Conservation (phyloP, 768 basidiomycete species). For the Hericium erinaceus region DNA sequence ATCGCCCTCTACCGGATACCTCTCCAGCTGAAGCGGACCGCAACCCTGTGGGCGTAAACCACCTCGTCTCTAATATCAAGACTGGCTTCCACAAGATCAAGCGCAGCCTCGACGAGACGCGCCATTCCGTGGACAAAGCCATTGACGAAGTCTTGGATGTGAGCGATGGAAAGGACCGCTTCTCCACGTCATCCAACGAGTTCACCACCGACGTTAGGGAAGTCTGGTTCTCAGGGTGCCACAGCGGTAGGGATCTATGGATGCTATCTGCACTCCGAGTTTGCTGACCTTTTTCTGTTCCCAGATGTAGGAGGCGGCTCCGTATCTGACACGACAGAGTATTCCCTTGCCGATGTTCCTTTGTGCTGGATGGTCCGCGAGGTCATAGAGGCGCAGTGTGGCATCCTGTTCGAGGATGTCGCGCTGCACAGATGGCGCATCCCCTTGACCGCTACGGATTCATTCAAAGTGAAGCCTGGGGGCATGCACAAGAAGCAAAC, state of each 20-base stretch:
- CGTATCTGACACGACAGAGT: not conserved
- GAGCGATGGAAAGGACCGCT: not conserved
- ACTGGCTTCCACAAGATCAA: not conserved
- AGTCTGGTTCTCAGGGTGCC: conserved; percentile 14
- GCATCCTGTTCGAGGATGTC: conserved; percentile 2
- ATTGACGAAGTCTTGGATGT: not conserved
- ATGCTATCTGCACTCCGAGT: not conserved
- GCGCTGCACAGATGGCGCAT: conserved; percentile 8
- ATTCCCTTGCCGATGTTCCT: conserved; percentile 9
- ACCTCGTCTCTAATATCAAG: not conserved
- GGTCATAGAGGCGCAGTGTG: conserved; percentile 1
- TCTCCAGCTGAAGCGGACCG: not conserved
- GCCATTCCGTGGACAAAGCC: not conserved
- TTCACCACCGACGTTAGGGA: conserved; percentile 7
- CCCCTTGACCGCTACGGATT: not conserved
- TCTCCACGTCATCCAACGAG: not conserved
- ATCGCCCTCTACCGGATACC: conserved; percentile 29
- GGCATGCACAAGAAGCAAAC: not conserved
- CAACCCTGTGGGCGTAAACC: not conserved
- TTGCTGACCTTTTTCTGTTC: not conserved
- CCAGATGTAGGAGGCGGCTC: conserved; percentile 12
- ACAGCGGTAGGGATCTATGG: conserved; percentile 3
- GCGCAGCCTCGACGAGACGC: conserved; percentile 1
- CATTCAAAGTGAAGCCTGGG: not conserved
- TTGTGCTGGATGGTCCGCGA: conserved; percentile 14